Evolutionary conservation across 306 rosid genomes (phyloP).

Genomic region (Dryas octopetala): DNA sequence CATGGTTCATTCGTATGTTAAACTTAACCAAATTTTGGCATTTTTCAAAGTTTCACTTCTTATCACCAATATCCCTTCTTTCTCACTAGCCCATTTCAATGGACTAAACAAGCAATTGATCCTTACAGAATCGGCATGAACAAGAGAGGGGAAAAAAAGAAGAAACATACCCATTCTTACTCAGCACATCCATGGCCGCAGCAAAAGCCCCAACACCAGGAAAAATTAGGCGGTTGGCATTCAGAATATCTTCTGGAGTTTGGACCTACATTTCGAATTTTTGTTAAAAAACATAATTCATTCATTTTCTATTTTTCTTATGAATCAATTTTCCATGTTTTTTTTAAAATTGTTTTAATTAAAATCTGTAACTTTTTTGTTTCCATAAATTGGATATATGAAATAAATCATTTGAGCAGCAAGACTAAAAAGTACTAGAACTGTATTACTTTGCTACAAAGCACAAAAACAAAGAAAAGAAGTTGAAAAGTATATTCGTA

Average conservation of each 20-base stretch:
- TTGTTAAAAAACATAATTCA: constrained; percentile 3
- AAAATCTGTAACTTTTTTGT: not conserved
- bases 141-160: not conserved
- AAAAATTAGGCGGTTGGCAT: constrained; percentile 70
- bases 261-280: constrained; percentile 55
- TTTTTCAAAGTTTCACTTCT: not conserved
- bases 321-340: not conserved
- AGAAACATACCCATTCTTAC: constrained; percentile 59
- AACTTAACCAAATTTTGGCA: not conserved
- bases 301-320: not conserved
- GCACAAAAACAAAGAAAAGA: too few species aligned
- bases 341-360: not conserved
- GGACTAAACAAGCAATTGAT: constrained; percentile 15
- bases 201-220: constrained; percentile 98
- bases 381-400: too few species aligned
- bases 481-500: not conserved
- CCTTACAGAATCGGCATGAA: not conserved
- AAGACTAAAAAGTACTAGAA: too few species aligned
- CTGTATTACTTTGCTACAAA: too few species aligned
- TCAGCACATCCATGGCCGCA: constrained; percentile 86
- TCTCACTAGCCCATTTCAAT: constrained; percentile 17
- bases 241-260: constrained; percentile 77
- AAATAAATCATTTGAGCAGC: too few species aligned
- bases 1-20: not conserved
- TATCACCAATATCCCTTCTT: constrained; percentile 2